Evolutionary conservation across 805 yeast species (phyloP), one percentile per base, ranked within the genome.

Genomic region (Candida chauliodis): DNA sequence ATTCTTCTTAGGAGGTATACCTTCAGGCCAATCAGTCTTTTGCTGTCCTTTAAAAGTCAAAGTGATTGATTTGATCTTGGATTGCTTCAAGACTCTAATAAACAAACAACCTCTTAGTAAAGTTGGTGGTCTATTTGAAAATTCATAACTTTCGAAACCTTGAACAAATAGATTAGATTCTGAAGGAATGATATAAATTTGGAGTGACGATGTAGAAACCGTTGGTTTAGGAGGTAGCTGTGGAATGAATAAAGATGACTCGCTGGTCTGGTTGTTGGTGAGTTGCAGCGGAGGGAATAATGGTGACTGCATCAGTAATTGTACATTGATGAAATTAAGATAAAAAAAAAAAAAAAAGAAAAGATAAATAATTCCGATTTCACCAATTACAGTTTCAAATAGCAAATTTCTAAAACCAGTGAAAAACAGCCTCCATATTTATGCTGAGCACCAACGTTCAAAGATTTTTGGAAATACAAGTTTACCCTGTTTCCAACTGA

Each of bases 21-120:
- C 99, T 53, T 93, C 97, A 2, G 97, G 97, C 96, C 97, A 90
- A 44, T 90, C 96, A 0, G 96, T 90, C 47, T 84, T 72, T 25
- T 84, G 75, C 1, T 58, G 54, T 1, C 96, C 97, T 37, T 71
- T 71, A 49, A 90, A 78, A 1, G 70, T 65, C 34, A 90, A 65
- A 4, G 64, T 56, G 9, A 90, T 76, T 14, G 75, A 56, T 57
- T 84, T 86, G 43, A 90, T 65, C 55, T 80, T 85, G 20, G 81
- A 70, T 0, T 91, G 81, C 51, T 87, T 88, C 32, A 79, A 50
- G 5, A 90, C 74, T 34, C 90, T 69, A 2, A 90, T 44, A 34
- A 81, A 75, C 14, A 90, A 62, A 20, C 89, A 77, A 2, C 98
- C 98, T 38, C 98, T 71, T 24, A 90, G 69, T 35, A 90, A 59